phyloP scores from a whole-genome alignment of 306 rosid species.

The Ceratonia siliqua region DNA sequence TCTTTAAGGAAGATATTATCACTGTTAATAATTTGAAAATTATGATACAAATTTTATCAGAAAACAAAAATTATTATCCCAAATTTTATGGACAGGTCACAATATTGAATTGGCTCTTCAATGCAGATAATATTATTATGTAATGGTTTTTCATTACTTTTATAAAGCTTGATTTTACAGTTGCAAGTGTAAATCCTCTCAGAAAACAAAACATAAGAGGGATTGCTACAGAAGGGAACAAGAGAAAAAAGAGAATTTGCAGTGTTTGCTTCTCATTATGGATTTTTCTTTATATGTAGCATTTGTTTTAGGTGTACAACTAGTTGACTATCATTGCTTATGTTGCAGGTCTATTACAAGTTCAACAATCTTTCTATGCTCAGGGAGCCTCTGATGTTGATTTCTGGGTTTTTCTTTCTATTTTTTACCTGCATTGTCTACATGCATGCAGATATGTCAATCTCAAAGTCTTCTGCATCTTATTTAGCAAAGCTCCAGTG shows the following conservation, averaged over 20 bases:
- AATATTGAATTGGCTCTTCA: slow-evolving; percentile 17
- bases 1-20: background rate
- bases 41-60: background rate
- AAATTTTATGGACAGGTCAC: slow-evolving; percentile 24
- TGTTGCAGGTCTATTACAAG: slow-evolving; percentile 88
- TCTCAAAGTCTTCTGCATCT: slow-evolving; percentile 90
- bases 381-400: slow-evolving; percentile 90
- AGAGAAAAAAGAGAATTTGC: too few species aligned
- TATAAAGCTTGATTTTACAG: background rate
- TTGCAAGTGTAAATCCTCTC: background rate
- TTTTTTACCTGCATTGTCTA: slow-evolving; percentile 76
- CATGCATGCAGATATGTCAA: slow-evolving; percentile 82
- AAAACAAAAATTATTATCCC: slow-evolving; percentile 8
- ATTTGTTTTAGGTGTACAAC: slow-evolving; percentile 20
- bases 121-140: background rate
- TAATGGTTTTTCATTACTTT: background rate
- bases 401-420: slow-evolving; percentile 75
- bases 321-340: slow-evolving; percentile 10
- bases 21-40: background rate
- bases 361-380: slow-evolving; percentile 89
- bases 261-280: too few species aligned
- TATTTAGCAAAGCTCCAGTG: slow-evolving; percentile 91
- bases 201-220: slow-evolving; percentile 4
- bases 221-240: too few species aligned
- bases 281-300: background rate